phyloP scores from a whole-genome alignment of 2,329 filamentous ascomycete genomes.

The Claviceps capensis region DNA sequence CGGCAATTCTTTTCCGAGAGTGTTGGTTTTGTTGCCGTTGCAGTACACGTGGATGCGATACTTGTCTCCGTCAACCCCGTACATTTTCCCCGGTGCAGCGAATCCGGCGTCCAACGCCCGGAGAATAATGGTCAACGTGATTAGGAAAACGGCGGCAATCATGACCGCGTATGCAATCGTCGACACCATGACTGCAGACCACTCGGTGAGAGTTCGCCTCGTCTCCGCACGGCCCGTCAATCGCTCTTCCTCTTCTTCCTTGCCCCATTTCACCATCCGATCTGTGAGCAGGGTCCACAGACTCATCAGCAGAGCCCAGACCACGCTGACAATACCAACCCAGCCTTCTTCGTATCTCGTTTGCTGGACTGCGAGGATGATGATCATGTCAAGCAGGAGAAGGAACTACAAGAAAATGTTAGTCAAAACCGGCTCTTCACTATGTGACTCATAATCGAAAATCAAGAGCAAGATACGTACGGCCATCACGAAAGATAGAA shows the following conservation, averaged over 20 bases:
- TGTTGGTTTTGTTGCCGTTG: slow-evolving; percentile 50
- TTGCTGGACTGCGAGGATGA: slow-evolving; percentile 62
- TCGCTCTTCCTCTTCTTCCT: slow-evolving; percentile 82
- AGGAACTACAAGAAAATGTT: slow-evolving; percentile 13
- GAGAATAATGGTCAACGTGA: slow-evolving; percentile 68
- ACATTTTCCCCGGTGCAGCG: slow-evolving; percentile 56
- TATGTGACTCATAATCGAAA: not conserved
- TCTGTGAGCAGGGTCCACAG: slow-evolving; percentile 71
- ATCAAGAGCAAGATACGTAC: slow-evolving; percentile 10
- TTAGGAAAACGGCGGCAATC: slow-evolving; percentile 53
- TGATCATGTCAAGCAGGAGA: slow-evolving; percentile 51
- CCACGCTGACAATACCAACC: slow-evolving; percentile 74
- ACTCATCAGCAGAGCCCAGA: slow-evolving; percentile 68
- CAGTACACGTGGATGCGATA: slow-evolving; percentile 83
- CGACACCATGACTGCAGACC: slow-evolving; percentile 65
- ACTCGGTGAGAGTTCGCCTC: slow-evolving; percentile 68
- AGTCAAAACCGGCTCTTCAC: not conserved
- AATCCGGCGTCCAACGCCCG: slow-evolving; percentile 68
- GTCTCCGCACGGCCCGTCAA: slow-evolving; percentile 82
- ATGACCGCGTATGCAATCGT: slow-evolving; percentile 59
- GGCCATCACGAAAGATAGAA: slow-evolving; percentile 56
- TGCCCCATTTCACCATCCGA: slow-evolving; percentile 78
- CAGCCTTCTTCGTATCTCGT: slow-evolving; percentile 77
- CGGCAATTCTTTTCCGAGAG: slow-evolving; percentile 41
- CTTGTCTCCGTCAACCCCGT: slow-evolving; percentile 70